Conservation (phyloP, 2,329 filamentous ascomycete species). For the Xylariaceae sp. region DNA sequence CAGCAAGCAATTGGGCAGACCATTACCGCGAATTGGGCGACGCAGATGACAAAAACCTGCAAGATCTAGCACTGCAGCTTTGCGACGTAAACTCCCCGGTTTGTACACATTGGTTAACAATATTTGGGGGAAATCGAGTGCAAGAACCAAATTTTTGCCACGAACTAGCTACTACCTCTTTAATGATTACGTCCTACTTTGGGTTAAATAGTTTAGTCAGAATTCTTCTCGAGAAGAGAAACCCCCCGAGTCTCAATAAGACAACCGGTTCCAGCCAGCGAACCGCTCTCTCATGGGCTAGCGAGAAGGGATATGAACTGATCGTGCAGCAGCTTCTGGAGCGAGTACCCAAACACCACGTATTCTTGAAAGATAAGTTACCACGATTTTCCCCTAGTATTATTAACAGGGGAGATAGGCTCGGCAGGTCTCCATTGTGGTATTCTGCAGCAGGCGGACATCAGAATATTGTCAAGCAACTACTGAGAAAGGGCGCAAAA, state of each 20-base stretch:
- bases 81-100: slow-evolving; percentile 4
- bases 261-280: background rate
- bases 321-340: slow-evolving; percentile 10
- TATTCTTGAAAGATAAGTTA: slow-evolving; percentile 55
- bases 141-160: background rate
- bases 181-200: slow-evolving; percentile 13
- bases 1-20: slow-evolving; percentile 12
- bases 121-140: slow-evolving; percentile 4
- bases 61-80: slow-evolving; percentile 7
- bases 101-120: slow-evolving; percentile 6
- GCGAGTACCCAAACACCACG: slow-evolving; percentile 49
- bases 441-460: slow-evolving; percentile 4
- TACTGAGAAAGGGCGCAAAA: slow-evolving; percentile 7
- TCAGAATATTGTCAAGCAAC: background rate
- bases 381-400: background rate
- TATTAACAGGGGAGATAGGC: slow-evolving; percentile 1
- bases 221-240: background rate
- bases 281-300: slow-evolving; percentile 15
- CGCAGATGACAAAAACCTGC: background rate
- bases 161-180: slow-evolving; percentile 7
- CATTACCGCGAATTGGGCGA: slow-evolving; percentile 11
- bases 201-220: slow-evolving; percentile 7
- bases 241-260: background rate
- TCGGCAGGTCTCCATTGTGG: slow-evolving; percentile 2
- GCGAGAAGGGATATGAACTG: slow-evolving; percentile 9